Conservation (phyloP, 371 early-diverging fungal genomes). For the Smittium mucronatum region DNA sequence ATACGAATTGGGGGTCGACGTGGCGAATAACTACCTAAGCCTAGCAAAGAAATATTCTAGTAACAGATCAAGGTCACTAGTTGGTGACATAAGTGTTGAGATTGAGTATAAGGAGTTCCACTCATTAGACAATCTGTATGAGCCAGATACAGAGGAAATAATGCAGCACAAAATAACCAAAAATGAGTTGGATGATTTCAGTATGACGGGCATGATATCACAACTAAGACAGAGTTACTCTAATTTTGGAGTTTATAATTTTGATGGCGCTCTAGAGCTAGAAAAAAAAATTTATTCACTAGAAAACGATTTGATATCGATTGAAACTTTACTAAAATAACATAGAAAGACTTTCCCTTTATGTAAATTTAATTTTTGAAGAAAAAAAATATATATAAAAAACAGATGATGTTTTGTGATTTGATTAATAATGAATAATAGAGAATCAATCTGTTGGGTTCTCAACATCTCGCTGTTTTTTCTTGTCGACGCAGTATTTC, state of each 20-base stretch:
- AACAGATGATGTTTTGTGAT: too few relatives aligned
- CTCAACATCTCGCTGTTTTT: neutral
- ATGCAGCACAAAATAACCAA: too few relatives aligned
- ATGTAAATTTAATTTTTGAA: too few relatives aligned
- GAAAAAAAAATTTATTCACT: neutral
- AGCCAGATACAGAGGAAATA: too few relatives aligned
- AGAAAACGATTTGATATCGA: neutral
- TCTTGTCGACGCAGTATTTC: neutral
- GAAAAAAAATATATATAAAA: too few relatives aligned
- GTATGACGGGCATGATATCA: neutral
- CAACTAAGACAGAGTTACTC: neutral
- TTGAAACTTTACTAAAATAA: neutral
- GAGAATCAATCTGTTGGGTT: too few relatives aligned
- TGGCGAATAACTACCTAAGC: neutral
- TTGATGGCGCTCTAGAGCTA: neutral
- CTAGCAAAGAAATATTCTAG: neutral
- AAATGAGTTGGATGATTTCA: neutral
- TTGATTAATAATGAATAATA: too few relatives aligned
- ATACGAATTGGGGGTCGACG: neutral
- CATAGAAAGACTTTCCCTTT: too few relatives aligned
- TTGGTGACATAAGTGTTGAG: too few relatives aligned
- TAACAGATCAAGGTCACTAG: too few relatives aligned
- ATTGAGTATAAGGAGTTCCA: too few relatives aligned
- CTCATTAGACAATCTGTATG: too few relatives aligned
- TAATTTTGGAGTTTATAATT: neutral